phyloP scores from a whole-genome alignment of 2,329 filamentous ascomycete species.

The Geoglossum cookeanum region DNA sequence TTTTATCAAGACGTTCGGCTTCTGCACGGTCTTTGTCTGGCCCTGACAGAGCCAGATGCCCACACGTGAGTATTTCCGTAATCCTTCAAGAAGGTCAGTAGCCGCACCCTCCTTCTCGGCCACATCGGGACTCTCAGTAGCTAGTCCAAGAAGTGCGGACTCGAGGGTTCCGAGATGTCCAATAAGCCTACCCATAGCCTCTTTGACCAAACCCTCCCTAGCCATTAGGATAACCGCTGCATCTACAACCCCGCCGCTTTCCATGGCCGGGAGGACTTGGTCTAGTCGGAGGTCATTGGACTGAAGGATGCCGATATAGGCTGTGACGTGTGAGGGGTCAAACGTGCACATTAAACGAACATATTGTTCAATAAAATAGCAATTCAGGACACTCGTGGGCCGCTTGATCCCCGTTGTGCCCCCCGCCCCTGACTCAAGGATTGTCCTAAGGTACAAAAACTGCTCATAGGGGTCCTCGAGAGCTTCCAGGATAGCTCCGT shows the following conservation, averaged over 20 bases:
- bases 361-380: conserved; percentile 60
- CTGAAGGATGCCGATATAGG: conserved; percentile 61
- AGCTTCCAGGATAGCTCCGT: conserved; percentile 44
- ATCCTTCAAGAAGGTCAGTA: conserved; percentile 51
- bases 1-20: conserved; percentile 18
- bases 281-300: conserved; percentile 63
- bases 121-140: conserved; percentile 35
- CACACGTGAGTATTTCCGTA: conserved; percentile 81
- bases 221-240: conserved; percentile 83
- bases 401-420: conserved; percentile 17
- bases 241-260: conserved; percentile 76
- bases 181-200: conserved; percentile 73
- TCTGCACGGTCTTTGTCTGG: conserved; percentile 43
- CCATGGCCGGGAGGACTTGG: conserved; percentile 67
- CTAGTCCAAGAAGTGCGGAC: conserved; percentile 54
- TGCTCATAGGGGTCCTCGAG: conserved; percentile 44
- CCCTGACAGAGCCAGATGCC: conserved; percentile 91
- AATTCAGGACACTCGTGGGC: conserved; percentile 20
- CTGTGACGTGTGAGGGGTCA: conserved; percentile 61
- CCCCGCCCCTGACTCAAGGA: conserved; percentile 45
- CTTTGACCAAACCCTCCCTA: conserved; percentile 62
- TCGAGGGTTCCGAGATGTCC: conserved; percentile 64
- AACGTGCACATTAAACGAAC: conserved; percentile 82
- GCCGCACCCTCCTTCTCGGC: conserved; percentile 44
- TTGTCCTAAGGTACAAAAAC: conserved; percentile 54